These are phyloP conservation scores for Kluyveromyces siamensis DNA, from an alignment of 805 yeast species.

Conservation along the genomic window DNA sequence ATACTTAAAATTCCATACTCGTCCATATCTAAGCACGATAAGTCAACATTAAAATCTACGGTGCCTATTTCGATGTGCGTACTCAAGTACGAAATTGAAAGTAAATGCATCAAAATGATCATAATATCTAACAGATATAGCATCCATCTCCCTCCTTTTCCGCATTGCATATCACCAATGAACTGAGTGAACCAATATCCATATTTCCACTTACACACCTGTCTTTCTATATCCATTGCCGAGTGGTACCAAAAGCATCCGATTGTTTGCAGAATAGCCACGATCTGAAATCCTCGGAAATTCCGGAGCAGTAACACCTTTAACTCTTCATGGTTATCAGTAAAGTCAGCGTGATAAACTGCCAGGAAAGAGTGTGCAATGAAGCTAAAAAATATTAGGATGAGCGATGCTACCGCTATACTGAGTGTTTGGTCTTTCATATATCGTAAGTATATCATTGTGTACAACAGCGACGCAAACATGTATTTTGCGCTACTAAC, in stretches of 20 bases:
- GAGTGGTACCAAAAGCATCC: constrained; percentile 10
- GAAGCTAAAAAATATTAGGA: not conserved
- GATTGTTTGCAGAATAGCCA: constrained; percentile 10
- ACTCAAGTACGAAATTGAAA: not conserved
- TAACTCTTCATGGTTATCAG: constrained; percentile 5
- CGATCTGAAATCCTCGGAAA: constrained; percentile 10
- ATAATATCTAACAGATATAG: constrained; percentile 11
- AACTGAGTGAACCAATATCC: constrained; percentile 11
- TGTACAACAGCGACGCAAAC: constrained; percentile 2
- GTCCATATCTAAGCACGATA: constrained; percentile 6
- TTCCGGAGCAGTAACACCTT: constrained; percentile 11
- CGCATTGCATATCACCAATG: constrained; percentile 14
- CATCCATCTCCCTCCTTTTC: constrained; percentile 9
- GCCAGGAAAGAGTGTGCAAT: not conserved
- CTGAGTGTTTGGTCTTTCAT: constrained; percentile 15
- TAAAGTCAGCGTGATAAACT: constrained; percentile 3
- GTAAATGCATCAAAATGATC: constrained; percentile 8
- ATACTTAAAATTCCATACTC: constrained; percentile 13
- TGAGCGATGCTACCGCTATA: constrained; percentile 10
- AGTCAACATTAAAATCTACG: not conserved
- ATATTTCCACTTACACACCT: constrained; percentile 9
- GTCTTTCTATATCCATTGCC: constrained; percentile 7
- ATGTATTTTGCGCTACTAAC: not conserved
- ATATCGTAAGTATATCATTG: constrained; percentile 14
- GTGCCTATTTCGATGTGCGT: constrained; percentile 1